A percentile compares a stretch with the other conserved stretches of the same genome.
Conservation (phyloP, 1,284 basidiomycete genomes). For the Trichosporon sp. region DNA sequence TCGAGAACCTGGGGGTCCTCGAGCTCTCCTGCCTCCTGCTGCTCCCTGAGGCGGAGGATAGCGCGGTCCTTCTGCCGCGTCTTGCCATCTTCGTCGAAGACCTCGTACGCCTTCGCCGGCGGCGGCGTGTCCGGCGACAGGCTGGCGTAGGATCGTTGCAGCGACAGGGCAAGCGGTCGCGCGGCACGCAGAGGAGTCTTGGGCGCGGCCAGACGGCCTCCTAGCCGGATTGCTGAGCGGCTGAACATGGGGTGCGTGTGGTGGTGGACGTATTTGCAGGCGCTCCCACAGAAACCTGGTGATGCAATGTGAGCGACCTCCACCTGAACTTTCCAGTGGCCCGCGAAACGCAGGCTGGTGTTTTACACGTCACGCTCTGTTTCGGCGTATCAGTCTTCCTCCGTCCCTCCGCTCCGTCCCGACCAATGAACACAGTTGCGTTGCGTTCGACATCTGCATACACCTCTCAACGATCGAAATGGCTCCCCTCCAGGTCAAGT, state of each 20-base stretch:
- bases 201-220: background rate
- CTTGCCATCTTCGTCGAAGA: constrained; percentile 88
- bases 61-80: constrained; percentile 73
- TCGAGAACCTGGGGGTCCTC: constrained; percentile 62
- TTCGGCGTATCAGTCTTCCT: constrained; percentile 1
- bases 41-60: constrained; percentile 56
- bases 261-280: background rate
- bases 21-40: constrained; percentile 49
- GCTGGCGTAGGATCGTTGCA: constrained; percentile 29
- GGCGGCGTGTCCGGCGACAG: constrained; percentile 43
- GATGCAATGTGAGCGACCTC: constrained; percentile 5
- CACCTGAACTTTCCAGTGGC: constrained; percentile 1
- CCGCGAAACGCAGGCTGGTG: background rate
- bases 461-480: constrained; percentile 9
- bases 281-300: background rate
- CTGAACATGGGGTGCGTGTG: background rate
- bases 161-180: background rate
- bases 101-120: constrained; percentile 58
- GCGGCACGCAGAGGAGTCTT: background rate
- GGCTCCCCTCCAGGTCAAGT: constrained; percentile 16
- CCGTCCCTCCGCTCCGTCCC: constrained; percentile 2
- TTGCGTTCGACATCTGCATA: background rate
- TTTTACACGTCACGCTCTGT: background rate
- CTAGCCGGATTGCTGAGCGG: background rate
- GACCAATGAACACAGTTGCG: background rate